A percentile compares a stretch with the other conserved stretches of the same genome.
Evolutionary conservation across 2,329 filamentous ascomycete genomes (phyloP).

Genomic region (Pseudonectria foliicola): DNA sequence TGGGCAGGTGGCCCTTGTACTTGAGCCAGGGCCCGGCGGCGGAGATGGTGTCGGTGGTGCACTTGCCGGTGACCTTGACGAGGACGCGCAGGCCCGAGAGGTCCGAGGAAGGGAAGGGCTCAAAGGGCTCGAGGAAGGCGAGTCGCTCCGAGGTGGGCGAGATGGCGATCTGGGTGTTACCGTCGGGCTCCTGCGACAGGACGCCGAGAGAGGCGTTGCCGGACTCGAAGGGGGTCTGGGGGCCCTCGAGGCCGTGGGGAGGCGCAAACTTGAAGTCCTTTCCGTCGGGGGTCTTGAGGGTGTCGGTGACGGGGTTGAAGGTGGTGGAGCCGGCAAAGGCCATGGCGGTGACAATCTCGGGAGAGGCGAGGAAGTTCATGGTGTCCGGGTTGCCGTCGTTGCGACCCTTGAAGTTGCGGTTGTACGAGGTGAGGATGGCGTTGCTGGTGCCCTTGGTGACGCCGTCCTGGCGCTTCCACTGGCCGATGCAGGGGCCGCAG

Average conservation of each 20-base stretch:
- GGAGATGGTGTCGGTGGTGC: conserved; percentile 96
- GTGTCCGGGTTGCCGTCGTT: conserved; percentile 96
- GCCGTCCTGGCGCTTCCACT: conserved; percentile 90
- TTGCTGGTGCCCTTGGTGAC: conserved; percentile 80
- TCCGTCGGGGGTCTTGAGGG: conserved; percentile 71
- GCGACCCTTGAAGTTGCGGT: conserved; percentile 94
- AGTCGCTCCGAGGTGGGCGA: conserved; percentile 84
- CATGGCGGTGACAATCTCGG: conserved; percentile 95
- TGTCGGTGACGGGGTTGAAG: conserved; percentile 93
- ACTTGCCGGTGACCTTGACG: conserved; percentile 94
- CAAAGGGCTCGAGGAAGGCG: conserved; percentile 84
- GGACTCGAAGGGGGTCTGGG: conserved; percentile 60
- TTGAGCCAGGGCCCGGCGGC: conserved; percentile 94
- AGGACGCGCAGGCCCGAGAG: conserved; percentile 75
- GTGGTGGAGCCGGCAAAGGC: conserved; percentile 85
- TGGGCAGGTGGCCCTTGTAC: conserved; percentile 97
- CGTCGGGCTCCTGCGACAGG: conserved; percentile 63
- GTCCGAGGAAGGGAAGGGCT: conserved; percentile 70
- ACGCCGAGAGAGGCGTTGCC: conserved; percentile 71
- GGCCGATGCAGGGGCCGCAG: conserved; percentile 86
- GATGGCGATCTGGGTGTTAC: conserved; percentile 66
- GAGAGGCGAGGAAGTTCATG: conserved; percentile 98
- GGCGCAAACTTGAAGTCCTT: conserved; percentile 78
- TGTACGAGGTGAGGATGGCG: conserved; percentile 95
- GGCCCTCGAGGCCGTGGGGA: conserved; percentile 62